phyloP scores from a whole-genome alignment of 257 asterid species.

The Nicotiana tomentosiformis region DNA sequence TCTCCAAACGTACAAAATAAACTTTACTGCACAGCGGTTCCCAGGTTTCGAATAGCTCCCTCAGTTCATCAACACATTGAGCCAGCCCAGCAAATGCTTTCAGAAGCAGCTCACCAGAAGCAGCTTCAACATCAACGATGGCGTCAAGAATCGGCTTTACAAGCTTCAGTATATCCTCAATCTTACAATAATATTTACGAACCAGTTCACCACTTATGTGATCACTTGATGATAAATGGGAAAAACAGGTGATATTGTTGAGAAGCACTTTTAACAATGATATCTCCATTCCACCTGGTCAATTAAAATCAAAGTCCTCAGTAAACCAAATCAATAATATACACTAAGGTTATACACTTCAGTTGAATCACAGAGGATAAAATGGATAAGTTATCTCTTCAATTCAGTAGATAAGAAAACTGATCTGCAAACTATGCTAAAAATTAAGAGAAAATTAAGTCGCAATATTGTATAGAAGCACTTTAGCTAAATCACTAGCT shows the following conservation, averaged over 20 bases:
- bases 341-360: background rate
- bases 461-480: background rate
- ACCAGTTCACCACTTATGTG: slow-evolving; percentile 51
- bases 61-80: slow-evolving; percentile 56
- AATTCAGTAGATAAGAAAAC: background rate
- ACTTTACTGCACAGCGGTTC: slow-evolving; percentile 76
- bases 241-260: slow-evolving; percentile 49
- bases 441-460: background rate
- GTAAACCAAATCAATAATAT: slow-evolving; percentile 2
- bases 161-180: slow-evolving; percentile 58
- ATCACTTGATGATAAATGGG: slow-evolving; percentile 46
- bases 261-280: slow-evolving; percentile 58
- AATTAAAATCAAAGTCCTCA: slow-evolving; percentile 17
- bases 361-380: slow-evolving; percentile 4
- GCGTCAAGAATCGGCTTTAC: slow-evolving; percentile 57
- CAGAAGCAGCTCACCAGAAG: slow-evolving; percentile 52
- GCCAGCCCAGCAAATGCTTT: slow-evolving; percentile 43
- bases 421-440: background rate
- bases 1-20: slow-evolving; percentile 58
- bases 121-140: slow-evolving; percentile 38
- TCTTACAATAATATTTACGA: slow-evolving; percentile 45
- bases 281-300: slow-evolving; percentile 68
- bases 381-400: background rate
- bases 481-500: background rate
- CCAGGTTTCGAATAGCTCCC: slow-evolving; percentile 57